These are phyloP conservation scores for Bombardia bombarda DNA, from an alignment of 495 filamentous ascomycete species.

Conservation along the genomic window DNA sequence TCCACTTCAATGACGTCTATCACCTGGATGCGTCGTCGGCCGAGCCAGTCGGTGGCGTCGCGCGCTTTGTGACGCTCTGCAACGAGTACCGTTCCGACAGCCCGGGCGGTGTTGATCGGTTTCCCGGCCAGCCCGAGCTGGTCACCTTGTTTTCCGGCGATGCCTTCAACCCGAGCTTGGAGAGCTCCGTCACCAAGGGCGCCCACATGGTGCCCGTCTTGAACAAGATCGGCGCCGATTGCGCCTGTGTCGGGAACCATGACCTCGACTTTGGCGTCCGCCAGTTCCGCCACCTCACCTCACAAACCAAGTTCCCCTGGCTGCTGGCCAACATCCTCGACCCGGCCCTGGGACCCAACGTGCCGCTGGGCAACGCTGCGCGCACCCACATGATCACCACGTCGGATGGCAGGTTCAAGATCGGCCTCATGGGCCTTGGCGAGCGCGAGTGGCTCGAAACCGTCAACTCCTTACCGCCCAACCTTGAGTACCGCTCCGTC, in stretches of 20 bases:
- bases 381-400: conserved; percentile 64
- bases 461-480: conserved; percentile 74
- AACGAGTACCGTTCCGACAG: conserved; percentile 58
- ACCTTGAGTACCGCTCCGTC: conserved; percentile 73
- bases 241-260: conserved; percentile 83
- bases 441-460: conserved; percentile 76
- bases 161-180: conserved; percentile 83
- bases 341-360: conserved; percentile 60
- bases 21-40: conserved; percentile 69
- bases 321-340: conserved; percentile 78
- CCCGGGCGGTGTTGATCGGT: too few species aligned
- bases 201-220: conserved; percentile 84
- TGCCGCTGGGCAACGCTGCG: conserved; percentile 61
- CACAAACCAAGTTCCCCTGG: conserved; percentile 81
- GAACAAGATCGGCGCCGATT: conserved; percentile 66
- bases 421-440: conserved; percentile 77
- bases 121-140: conserved; percentile 51
- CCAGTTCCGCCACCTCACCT: conserved; percentile 64
- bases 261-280: conserved; percentile 88
- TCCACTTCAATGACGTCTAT: conserved; percentile 92
- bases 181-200: conserved; percentile 79
- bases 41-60: conserved; percentile 71
- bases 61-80: conserved; percentile 70
- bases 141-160: conserved; percentile 86
- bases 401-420: conserved; percentile 76